phyloP scores from a whole-genome alignment of 495 filamentous ascomycete genomes.

The Neurospora sp. region DNA sequence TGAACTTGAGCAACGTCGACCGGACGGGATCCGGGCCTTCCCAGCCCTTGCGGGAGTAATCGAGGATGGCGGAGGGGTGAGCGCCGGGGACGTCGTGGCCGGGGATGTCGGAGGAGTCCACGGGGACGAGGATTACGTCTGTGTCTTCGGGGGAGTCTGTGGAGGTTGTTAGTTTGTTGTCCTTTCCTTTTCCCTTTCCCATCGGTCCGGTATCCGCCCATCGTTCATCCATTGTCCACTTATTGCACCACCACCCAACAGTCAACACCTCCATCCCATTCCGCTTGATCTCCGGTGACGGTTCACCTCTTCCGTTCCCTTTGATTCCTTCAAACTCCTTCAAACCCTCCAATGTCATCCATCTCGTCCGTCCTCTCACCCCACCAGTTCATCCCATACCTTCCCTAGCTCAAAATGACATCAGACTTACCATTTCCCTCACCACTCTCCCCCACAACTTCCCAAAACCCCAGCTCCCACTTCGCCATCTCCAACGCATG shows the following conservation, averaged over 20 bases:
- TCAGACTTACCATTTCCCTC: not conserved
- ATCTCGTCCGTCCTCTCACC: not conserved
- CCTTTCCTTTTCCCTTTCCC: not conserved
- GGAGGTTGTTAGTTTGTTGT: not conserved
- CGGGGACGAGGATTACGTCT: not conserved
- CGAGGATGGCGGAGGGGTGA: not conserved
- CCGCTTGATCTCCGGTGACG: not conserved
- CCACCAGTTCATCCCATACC: not conserved
- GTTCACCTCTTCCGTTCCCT: not conserved
- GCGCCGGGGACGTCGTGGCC: not conserved
- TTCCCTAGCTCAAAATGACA: not conserved
- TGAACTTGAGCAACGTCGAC: not conserved
- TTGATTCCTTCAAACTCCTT: not conserved
- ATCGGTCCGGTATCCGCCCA: not conserved
- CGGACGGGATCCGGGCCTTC: not conserved
- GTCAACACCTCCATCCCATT: not conserved
- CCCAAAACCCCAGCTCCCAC: not conserved
- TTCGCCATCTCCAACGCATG: not conserved
- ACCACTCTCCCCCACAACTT: not conserved
- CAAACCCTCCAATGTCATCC: not conserved
- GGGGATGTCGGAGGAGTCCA: not conserved
- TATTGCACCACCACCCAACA: not conserved
- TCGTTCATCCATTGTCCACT: not conserved
- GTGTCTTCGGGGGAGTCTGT: not conserved
- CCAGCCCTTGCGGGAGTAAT: not conserved